Percentiles rank a stretch among this genome's conserved stretches.
Conservation (phyloP, 2,329 filamentous ascomycete genomes). For the Colletotrichum gigasporum region DNA sequence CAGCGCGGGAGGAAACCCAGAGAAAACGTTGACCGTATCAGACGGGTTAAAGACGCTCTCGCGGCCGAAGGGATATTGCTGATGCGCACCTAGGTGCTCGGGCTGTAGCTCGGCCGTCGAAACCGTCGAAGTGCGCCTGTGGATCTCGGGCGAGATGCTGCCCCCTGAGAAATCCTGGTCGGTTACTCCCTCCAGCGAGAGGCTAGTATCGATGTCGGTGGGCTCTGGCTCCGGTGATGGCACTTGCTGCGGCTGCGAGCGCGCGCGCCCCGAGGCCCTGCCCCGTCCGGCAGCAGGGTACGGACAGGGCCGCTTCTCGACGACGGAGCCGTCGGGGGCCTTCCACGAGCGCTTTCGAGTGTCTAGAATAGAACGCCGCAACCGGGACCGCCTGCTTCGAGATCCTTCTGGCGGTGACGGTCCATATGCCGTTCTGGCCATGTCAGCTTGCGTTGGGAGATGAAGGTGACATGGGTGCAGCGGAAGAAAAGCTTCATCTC, state of each 20-base stretch:
- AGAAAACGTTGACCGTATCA: not conserved
- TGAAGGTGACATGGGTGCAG: no score
- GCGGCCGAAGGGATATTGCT: not conserved
- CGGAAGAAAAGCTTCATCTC: no score
- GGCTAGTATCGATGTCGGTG: constrained; percentile 10
- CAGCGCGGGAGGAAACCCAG: constrained; percentile 9
- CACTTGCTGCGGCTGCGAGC: constrained; percentile 15
- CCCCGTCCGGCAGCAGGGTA: constrained; percentile 11
- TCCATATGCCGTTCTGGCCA: constrained; percentile 64
- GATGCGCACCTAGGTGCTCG: not conserved
- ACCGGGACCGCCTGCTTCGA: constrained; percentile 63
- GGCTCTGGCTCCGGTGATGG: constrained; percentile 21
- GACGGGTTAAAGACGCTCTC: not conserved
- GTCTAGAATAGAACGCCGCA: constrained; percentile 58
- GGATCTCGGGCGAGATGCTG: not conserved
- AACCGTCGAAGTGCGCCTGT: not conserved
- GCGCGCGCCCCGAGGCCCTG: not conserved
- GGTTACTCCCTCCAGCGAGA: not conserved
- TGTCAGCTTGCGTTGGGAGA: no score
- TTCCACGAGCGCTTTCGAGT: constrained; percentile 67
- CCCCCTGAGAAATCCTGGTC: not conserved
- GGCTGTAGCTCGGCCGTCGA: constrained; percentile 4
- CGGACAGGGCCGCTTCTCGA: constrained; percentile 50
- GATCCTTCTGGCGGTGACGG: constrained; percentile 62
- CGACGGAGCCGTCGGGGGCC: constrained; percentile 61